These are phyloP conservation scores for Phaseolus lunatus DNA, from an alignment of 306 rosid species.

Conservation along the genomic window DNA sequence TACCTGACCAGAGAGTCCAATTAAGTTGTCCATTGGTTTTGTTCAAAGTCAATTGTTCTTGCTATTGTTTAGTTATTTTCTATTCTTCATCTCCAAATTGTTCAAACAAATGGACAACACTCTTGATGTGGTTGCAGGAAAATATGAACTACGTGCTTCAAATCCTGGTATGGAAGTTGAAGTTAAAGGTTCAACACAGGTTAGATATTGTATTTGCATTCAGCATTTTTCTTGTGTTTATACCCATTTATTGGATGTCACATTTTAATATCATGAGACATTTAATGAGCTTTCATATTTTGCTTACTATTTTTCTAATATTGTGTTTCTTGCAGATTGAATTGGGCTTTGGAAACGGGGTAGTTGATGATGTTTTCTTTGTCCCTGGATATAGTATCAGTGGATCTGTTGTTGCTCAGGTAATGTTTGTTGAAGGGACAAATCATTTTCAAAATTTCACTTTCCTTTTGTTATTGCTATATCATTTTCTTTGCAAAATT, in stretches of 20 bases:
- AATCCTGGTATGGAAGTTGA: slow-evolving; percentile 83
- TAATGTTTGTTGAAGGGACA: slow-evolving; percentile 50
- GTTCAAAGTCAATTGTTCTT: slow-evolving; percentile 6
- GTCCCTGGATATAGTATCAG: slow-evolving; percentile 83
- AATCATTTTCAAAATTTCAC: slow-evolving; percentile 11
- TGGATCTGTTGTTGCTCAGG: slow-evolving; percentile 98
- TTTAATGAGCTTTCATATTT: slow-evolving; percentile 35
- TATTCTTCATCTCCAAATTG: slow-evolving; percentile 17
- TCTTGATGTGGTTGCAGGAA: slow-evolving; percentile 69
- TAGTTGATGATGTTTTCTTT: slow-evolving; percentile 73
- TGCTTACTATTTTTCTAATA: slow-evolving; percentile 35
- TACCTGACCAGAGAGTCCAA: slow-evolving; percentile 16
- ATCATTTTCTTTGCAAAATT: slow-evolving; percentile 18
- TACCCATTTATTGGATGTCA: slow-evolving; percentile 25
- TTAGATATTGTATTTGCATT: slow-evolving; percentile 47
- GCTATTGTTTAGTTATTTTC: slow-evolving; percentile 26
- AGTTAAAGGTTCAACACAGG: slow-evolving; percentile 84
- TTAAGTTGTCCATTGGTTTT: slow-evolving; percentile 10
- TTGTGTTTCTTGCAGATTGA: slow-evolving; percentile 73
- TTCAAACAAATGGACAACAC: slow-evolving; percentile 22
- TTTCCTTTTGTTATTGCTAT: slow-evolving; percentile 14
- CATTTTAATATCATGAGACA: slow-evolving; percentile 21
- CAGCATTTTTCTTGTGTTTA: slow-evolving; percentile 36
- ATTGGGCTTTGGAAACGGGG: slow-evolving; percentile 81
- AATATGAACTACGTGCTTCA: slow-evolving; percentile 77